A percentile compares a stretch with the other conserved stretches of the same genome.
Evolutionary conservation across 257 asterid genomes (phyloP).

Genomic region (Solanum piurae): DNA sequence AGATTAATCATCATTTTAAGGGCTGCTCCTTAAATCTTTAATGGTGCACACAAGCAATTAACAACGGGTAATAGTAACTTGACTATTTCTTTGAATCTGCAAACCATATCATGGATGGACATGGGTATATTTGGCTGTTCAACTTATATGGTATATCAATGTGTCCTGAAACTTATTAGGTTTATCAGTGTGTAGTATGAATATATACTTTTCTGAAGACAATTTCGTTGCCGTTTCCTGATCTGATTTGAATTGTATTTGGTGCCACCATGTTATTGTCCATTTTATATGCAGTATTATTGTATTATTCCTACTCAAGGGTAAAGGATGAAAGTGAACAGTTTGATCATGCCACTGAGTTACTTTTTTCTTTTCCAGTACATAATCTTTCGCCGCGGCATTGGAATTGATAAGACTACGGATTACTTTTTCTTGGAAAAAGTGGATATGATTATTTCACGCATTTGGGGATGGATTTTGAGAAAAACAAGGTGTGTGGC

Average conservation of each 20-base stretch:
- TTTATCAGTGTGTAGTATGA: background rate
- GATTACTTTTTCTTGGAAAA: conserved; percentile 93
- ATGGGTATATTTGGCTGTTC: background rate
- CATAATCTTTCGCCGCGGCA: conserved; percentile 89
- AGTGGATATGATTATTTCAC: conserved; percentile 70
- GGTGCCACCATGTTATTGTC: background rate
- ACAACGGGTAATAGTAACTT: background rate
- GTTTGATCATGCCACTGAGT: conserved; percentile 14
- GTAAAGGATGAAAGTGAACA: background rate
- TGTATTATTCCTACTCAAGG: background rate
- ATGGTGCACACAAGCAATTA: background rate
- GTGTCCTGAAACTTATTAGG: background rate
- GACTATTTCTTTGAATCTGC: background rate
- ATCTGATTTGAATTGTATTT: background rate
- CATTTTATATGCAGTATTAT: background rate
- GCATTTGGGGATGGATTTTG: conserved; percentile 74
- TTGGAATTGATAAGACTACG: conserved; percentile 81
- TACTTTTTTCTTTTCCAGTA: conserved; percentile 38
- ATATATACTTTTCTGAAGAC: background rate
- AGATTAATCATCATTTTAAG: background rate
- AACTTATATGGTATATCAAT: background rate
- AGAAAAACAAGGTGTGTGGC: conserved; percentile 56
- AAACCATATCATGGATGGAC: background rate
- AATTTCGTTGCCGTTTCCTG: background rate
- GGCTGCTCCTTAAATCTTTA: background rate